phyloP scores from a whole-genome alignment of 108 stramenopile species.

The Heterococcus sp. region DNA sequence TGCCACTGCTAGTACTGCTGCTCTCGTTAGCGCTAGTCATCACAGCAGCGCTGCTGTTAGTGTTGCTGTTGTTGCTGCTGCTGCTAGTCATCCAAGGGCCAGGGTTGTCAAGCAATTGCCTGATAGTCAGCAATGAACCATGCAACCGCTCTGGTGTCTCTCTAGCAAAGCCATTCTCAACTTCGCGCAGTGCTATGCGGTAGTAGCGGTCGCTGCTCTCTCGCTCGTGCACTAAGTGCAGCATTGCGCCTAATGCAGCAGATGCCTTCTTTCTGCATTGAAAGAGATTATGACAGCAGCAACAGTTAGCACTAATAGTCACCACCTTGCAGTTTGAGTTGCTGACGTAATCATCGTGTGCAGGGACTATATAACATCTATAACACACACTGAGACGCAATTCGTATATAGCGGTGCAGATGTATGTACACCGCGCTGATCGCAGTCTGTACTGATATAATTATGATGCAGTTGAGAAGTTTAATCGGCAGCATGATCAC shows the following conservation, averaged over 20 bases:
- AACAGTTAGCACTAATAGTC: not conserved
- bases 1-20: too few relatives aligned
- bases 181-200: conserved; percentile 3
- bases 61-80: too few relatives aligned
- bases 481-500: too few relatives aligned
- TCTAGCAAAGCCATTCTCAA: conserved; percentile 31
- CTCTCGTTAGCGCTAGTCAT: too few relatives aligned
- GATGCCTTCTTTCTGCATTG: conserved; percentile 14
- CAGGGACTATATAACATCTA: not conserved
- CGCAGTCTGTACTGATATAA: too few relatives aligned
- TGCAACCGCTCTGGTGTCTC: too few relatives aligned
- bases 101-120: too few relatives aligned
- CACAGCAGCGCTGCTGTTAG: too few relatives aligned
- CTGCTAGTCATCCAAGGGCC: too few relatives aligned
- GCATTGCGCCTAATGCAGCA: conserved; percentile 25
- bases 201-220: conserved; percentile 22
- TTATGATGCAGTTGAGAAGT: too few relatives aligned
- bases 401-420: not conserved
- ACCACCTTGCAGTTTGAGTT: not conserved
- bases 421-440: not conserved
- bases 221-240: conserved; percentile 29
- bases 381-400: not conserved
- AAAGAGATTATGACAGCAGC: not conserved
- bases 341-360: not conserved
- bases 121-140: too few relatives aligned